Evolutionary conservation across 2,329 filamentous ascomycete species (phyloP), one percentile per base, ranked within the genome.

Genomic region (Emydomyces testavorans): DNA sequence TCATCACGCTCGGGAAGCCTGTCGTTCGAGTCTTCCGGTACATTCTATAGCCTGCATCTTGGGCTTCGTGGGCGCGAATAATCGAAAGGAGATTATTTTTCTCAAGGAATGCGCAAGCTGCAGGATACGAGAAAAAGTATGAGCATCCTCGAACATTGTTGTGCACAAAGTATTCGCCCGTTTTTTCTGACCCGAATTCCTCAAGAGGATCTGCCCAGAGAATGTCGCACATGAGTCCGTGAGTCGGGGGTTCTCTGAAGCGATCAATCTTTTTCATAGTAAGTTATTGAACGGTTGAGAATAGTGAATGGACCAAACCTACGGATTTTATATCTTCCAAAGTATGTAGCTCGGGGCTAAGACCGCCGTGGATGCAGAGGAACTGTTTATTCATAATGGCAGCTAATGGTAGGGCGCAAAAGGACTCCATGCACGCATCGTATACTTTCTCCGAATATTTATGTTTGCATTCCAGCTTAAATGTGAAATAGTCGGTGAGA

Each of bases 311-410:
- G 8, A 38, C 13, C 3, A 24, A 46, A 70, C 84, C 57, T 70
- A 92, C 86, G 63, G 75, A 84, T 74, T 90, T 88, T 58, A 98
- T 71, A 60, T 98, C 92, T 58, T 98, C 92, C 46, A 98, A 75
- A 3, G 90, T 95, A 67, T 96, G 90, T 53, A 98, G 72, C 68
- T 98, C 92, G 5, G 92, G 92, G 65, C 89, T 95, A 58, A 98
- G 73, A 54, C 92, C 92, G 61, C 92, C 92, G 65, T 98, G 92
- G 59, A 98, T 96, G 66, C 92, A 98, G 57, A 98, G 73, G 69
- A 98, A 98, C 68, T 98, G 92, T 75, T 98, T 98, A 78, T 98
- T 98, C 92, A 98, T 98, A 57, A 98, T 82, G 23, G 92, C 92
- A 49, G 92, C 92, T 58, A 98, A 74, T 24, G 92, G 92, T 54